phyloP scores from a whole-genome alignment of 228 moss, liverwort and hornwort genomes.

The Sphagnum fallax region DNA sequence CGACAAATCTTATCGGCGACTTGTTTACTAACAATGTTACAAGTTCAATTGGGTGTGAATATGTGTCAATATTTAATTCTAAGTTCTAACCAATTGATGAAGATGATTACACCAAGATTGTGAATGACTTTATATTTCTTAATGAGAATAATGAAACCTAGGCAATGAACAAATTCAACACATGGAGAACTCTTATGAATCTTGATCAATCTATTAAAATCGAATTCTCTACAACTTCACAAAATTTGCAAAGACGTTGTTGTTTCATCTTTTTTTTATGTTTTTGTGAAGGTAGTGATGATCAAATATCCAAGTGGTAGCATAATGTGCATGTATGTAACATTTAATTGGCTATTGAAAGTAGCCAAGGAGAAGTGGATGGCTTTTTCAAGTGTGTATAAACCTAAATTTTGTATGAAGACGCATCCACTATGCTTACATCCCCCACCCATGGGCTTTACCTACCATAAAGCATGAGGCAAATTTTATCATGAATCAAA shows the following conservation, averaged over 20 bases:
- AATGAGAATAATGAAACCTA: not conserved
- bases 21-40: not conserved
- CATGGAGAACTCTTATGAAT: not conserved
- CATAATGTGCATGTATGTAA: not conserved
- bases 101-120: not conserved
- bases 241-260: not conserved
- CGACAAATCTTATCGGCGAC: not conserved
- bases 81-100: constrained; percentile 2
- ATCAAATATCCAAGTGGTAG: not conserved
- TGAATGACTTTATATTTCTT: not conserved
- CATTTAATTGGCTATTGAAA: not conserved
- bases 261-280: not conserved
- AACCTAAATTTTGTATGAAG: not conserved
- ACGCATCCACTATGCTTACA: not conserved
- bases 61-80: not conserved
- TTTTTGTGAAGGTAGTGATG: not conserved
- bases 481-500: too few relatives aligned
- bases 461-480: too few relatives aligned
- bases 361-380: not conserved
- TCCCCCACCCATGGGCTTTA: too few relatives aligned
- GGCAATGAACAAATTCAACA: not conserved
- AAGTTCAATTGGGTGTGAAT: not conserved
- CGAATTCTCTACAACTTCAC: not conserved
- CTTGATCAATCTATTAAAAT: not conserved
- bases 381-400: not conserved